Evolutionary conservation across 768 basidiomycete species (phyloP).

Genomic region (Amanita molliuscula): DNA sequence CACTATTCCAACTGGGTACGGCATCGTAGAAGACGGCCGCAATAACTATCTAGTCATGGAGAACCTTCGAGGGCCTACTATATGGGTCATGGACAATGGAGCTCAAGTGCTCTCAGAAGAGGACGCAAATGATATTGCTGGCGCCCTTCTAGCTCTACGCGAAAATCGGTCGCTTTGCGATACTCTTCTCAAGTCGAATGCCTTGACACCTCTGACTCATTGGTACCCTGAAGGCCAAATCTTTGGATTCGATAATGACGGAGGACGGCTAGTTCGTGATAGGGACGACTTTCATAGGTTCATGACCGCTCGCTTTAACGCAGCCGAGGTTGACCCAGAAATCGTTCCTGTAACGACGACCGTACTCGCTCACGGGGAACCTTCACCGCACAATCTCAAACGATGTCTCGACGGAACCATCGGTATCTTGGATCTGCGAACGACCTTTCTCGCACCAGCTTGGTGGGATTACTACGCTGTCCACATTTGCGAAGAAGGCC

Average conservation of each 20-base stretch:
- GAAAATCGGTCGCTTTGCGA: conserved; percentile 1
- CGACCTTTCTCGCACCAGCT: conserved; percentile 1
- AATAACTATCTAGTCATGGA: conserved; percentile 1
- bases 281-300: background rate
- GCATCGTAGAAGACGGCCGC: conserved; percentile 1
- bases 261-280: conserved; percentile 1
- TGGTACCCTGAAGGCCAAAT: conserved; percentile 1
- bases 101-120: background rate
- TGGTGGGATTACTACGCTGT: conserved; percentile 1
- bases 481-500: background rate
- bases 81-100: conserved; percentile 1
- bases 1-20: conserved; percentile 1
- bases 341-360: conserved; percentile 1
- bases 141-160: background rate
- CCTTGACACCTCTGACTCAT: conserved; percentile 1
- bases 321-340: conserved; percentile 1
- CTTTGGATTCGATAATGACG: background rate
- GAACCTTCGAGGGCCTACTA: conserved; percentile 1
- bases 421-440: background rate
- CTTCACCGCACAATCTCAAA: conserved; percentile 1
- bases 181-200: conserved; percentile 1
- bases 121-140: conserved; percentile 1
- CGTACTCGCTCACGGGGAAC: conserved; percentile 1
- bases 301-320: conserved; percentile 1
- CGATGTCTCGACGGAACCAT: conserved; percentile 1